These are phyloP conservation scores for Scenedesmus sp. DNA, from an alignment of 163 green algal genomes.

Conservation along the genomic window DNA sequence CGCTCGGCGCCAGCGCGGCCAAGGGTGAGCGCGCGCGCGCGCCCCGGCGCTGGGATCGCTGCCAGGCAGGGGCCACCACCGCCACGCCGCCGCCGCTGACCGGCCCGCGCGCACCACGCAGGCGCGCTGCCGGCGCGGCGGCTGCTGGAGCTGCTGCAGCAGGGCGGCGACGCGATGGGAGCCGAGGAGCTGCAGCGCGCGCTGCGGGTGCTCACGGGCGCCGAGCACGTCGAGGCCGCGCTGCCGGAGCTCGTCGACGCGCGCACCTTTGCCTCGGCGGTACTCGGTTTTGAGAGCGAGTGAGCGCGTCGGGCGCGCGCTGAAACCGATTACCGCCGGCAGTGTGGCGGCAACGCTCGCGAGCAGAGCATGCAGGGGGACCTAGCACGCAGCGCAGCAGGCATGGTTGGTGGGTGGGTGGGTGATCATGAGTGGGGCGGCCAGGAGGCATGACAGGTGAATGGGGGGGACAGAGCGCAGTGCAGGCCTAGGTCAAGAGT, in stretches of 20 bases:
- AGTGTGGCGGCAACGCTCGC: too few species aligned
- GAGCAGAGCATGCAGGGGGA: not conserved
- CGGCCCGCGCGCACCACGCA: too few species aligned
- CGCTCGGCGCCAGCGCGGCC: slow-evolving; percentile 51
- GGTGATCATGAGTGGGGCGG: too few species aligned
- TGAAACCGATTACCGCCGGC: too few species aligned
- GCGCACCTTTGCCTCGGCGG: slow-evolving; percentile 53
- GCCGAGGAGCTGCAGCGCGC: slow-evolving; percentile 54
- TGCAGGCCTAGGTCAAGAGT: too few species aligned
- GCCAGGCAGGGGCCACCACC: too few species aligned
- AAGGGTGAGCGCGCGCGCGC: slow-evolving; percentile 20
- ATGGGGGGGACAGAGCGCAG: too few species aligned
- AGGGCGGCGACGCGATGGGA: slow-evolving; percentile 60
- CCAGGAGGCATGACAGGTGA: too few species aligned
- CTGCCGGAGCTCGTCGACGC: slow-evolving; percentile 55
- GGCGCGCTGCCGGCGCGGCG: slow-evolving; percentile 52
- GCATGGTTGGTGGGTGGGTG: not conserved
- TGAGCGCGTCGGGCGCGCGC: too few species aligned
- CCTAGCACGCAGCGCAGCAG: not conserved
- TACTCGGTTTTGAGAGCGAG: slow-evolving; percentile 64
- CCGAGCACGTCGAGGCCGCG: slow-evolving; percentile 40
- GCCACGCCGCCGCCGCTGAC: too few species aligned
- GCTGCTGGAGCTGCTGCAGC: slow-evolving; percentile 57
- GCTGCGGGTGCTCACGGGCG: slow-evolving; percentile 62
- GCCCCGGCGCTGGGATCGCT: too few species aligned